Base-by-base conservation (phyloP, 2,329 filamentous ascomycete species). In the Fusarium sp. region DNA sequence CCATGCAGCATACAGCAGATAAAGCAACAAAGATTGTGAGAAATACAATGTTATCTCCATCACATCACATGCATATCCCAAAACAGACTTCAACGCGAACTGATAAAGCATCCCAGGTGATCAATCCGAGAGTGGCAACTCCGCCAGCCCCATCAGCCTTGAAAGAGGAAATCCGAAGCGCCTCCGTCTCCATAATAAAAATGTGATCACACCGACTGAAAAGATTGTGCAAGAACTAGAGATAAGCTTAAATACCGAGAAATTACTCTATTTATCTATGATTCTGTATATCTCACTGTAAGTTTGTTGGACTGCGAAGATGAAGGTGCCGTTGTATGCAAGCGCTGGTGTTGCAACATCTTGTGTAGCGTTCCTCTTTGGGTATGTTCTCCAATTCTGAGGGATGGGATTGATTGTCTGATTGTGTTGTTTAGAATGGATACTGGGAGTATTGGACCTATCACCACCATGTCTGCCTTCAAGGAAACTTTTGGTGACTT, bases 391-490 rank as follows among this genome's bases (percentile, higher is more conserved):
- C 19, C 6, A 16, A 35, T n/a, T 19, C 3, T 15, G 19, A 16
- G 10, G 23, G 6, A 2, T 18, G 7, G 5, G 8, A 19, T 5
- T 1, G 10, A n/a, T 49, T 9, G 21, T 31, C 63, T 59, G 21
- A 61, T 44, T 29, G 1, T 31, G 31, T 10, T 15, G 4, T 4
- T 16, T 25, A 76, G 78, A 52, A 75, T 79, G 45, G 81, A 83
- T 42, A 82, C 88, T 1, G 87, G 88, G 15, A 86, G 84, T 31
- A 89, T 91, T 58, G 89, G 89, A 4, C 86, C 89, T 8, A 84
- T 91, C 0, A 91, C 89, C 0, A 83, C 85, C 6, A 91, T 91
- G 89, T 73, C 82, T 0, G 79, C 81, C 21, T 91, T 89, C 76
- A 80, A 80, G 15, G 62, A 79, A 5, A 82, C 83, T 7, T 87